These are phyloP conservation scores for Astrephomene gubernaculifera DNA, from an alignment of 139 green algal genomes.

Conservation along the genomic window DNA sequence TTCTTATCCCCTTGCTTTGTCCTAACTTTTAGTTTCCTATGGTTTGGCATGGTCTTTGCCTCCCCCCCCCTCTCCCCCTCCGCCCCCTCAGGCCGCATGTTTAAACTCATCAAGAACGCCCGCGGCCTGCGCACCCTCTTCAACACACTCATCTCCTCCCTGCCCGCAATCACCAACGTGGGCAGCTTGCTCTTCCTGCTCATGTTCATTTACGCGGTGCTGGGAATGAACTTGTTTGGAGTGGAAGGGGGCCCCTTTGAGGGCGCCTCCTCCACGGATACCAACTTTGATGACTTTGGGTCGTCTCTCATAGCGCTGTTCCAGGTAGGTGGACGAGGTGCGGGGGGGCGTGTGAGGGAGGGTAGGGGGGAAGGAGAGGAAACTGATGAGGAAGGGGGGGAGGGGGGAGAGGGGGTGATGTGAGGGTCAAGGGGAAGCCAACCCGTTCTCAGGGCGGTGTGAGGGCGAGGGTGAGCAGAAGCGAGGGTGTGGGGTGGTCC, in stretches of 20 bases:
- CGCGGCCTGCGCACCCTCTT: slow-evolving; percentile 74
- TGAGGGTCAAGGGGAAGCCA: not conserved
- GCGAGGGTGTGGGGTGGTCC: not conserved
- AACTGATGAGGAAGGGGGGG: not conserved
- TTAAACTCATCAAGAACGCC: slow-evolving; percentile 72
- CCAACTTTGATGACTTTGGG: slow-evolving; percentile 73
- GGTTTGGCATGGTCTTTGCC: too few relatives aligned
- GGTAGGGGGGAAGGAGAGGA: not conserved
- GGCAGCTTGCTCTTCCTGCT: slow-evolving; percentile 73
- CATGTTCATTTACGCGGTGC: slow-evolving; percentile 79
- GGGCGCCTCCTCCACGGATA: slow-evolving; percentile 53
- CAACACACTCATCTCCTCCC: slow-evolving; percentile 74
- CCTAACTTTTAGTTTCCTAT: too few relatives aligned
- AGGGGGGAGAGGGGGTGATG: not conserved
- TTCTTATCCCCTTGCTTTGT: not conserved
- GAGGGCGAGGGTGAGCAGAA: not conserved
- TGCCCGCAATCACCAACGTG: slow-evolving; percentile 79
- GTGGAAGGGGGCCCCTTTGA: slow-evolving; percentile 38
- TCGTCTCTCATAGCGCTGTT: slow-evolving; percentile 22
- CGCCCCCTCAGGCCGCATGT: slow-evolving; percentile 56
- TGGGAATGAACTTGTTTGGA: slow-evolving; percentile 81
- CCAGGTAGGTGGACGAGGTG: too few relatives aligned
- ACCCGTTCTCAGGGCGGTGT: too few relatives aligned
- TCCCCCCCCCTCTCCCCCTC: not conserved
- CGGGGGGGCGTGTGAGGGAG: too few relatives aligned